Evolutionary conservation across 805 yeast species (phyloP), one percentile per base, ranked within the genome.

Genomic region (Yamadazyma insecticola): DNA sequence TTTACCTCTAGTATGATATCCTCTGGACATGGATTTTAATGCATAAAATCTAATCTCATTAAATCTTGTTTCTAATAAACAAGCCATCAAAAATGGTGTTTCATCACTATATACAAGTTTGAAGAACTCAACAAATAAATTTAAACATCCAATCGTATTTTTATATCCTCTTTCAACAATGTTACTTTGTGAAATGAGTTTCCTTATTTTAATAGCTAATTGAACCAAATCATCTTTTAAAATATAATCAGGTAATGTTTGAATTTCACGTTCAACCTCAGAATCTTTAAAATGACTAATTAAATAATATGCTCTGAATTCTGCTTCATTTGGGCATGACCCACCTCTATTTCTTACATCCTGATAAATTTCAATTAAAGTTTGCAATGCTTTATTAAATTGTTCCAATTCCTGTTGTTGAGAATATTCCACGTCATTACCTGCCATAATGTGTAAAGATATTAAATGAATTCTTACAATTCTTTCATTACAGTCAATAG

Each of bases 351-450:
- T 74, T 26, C 94, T 65, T 8, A 80, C 79, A 47, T 84, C 96
- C 33, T 76, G 76, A 49, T 92, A 92, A 51, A 88, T 84, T 50
- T 92, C 96, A 3, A 84, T 72, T 21, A 92, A 61, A 0, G 97
- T 84, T 48, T 90, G 95, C 28, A 92, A 55, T 0, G 96, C 84
- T 48, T 92, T 92, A 50, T 85, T 88, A 52, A 92, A 72, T 52
- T 92, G 98, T 54, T 92, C 98, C 12, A 90, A 53, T 59, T 92
- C 98, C 56, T 92, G 98, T 53, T 92, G 98, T 44, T 84, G 84
- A 6, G 95, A 88, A 51, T 80, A 89, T 36, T 87, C 95, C 2
- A 67, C 62, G 12, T 54, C 63, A 22, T 69, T 63, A 18, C 80
- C 82, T 0, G 95, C 83, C 96, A 92, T 88, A 1, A 82, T 59